Evolutionary conservation across 1,284 basidiomycete species (phyloP).

Genomic region (Irpex rosettiformis): DNA sequence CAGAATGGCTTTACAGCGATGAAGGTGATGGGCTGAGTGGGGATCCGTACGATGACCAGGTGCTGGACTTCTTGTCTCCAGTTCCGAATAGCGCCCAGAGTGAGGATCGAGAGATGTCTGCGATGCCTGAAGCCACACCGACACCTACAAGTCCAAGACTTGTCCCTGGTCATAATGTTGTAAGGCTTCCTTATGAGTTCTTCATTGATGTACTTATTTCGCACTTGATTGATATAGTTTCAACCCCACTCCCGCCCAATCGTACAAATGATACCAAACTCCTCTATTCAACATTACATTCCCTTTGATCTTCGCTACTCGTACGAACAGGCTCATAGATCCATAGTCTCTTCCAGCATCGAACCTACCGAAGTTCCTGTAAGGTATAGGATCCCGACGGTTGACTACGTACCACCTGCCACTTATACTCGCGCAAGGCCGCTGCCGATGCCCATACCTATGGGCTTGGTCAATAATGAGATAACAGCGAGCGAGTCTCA

Average conservation of each 20-base stretch:
- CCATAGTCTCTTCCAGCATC: background rate
- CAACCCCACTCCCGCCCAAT: background rate
- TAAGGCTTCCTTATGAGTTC: too few species aligned
- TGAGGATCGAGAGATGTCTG: background rate
- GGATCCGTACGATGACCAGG: background rate
- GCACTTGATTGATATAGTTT: too few species aligned
- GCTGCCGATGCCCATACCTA: background rate
- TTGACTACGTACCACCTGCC: background rate
- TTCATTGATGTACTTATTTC: too few species aligned
- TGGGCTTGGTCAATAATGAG: background rate
- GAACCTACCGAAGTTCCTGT: background rate
- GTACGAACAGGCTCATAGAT: background rate
- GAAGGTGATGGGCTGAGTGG: background rate
- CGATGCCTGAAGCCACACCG: background rate
- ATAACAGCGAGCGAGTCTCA: background rate
- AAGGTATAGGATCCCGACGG: background rate
- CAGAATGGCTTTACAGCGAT: background rate
- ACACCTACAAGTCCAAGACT: background rate
- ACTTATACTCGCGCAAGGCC: background rate
- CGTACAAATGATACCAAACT: background rate
- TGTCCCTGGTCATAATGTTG: background rate
- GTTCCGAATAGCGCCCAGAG: too few species aligned
- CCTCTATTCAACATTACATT: background rate
- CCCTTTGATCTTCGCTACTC: background rate
- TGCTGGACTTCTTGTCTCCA: background rate